Evolutionary conservation across 2,329 filamentous ascomycete species (phyloP).

Genomic region (Davidsoniella australis): DNA sequence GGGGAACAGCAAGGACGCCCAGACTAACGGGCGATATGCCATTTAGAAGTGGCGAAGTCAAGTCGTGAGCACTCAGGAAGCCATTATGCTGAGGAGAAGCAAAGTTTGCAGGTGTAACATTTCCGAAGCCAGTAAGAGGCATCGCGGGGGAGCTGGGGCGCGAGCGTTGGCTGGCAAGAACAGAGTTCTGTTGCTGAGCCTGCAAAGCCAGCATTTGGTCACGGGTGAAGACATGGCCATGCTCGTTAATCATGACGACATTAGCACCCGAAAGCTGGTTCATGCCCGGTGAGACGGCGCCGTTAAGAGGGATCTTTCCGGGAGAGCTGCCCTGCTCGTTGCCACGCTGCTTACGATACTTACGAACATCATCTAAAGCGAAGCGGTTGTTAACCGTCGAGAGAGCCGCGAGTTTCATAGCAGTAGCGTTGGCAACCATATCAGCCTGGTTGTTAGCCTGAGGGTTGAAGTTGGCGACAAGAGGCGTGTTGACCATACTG

Average conservation of each 20-base stretch:
- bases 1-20: conserved; percentile 51
- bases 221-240: conserved; percentile 69
- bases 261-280: conserved; percentile 52
- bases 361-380: conserved; percentile 87
- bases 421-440: conserved; percentile 96
- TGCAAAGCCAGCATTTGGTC: conserved; percentile 76
- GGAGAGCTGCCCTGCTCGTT: conserved; percentile 49
- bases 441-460: conserved; percentile 56
- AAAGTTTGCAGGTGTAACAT: conserved; percentile 45
- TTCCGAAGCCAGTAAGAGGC: conserved; percentile 33
- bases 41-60: conserved; percentile 49
- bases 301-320: conserved; percentile 22
- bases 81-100: conserved; percentile 87
- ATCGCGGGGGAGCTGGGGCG: conserved; percentile 81
- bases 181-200: conserved; percentile 41
- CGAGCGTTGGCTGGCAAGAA: conserved; percentile 55
- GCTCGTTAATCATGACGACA: conserved; percentile 87
- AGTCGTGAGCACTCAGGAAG: conserved; percentile 78
- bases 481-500: conserved; percentile 94
- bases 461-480: conserved; percentile 65
- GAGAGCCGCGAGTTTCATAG: conserved; percentile 93
- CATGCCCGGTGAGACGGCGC: conserved; percentile 30
- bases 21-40: conserved; percentile 56
- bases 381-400: conserved; percentile 98
- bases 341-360: conserved; percentile 81